phyloP scores from a whole-genome alignment of 2,329 filamentous ascomycete genomes.

The Verticillium isaacii region DNA sequence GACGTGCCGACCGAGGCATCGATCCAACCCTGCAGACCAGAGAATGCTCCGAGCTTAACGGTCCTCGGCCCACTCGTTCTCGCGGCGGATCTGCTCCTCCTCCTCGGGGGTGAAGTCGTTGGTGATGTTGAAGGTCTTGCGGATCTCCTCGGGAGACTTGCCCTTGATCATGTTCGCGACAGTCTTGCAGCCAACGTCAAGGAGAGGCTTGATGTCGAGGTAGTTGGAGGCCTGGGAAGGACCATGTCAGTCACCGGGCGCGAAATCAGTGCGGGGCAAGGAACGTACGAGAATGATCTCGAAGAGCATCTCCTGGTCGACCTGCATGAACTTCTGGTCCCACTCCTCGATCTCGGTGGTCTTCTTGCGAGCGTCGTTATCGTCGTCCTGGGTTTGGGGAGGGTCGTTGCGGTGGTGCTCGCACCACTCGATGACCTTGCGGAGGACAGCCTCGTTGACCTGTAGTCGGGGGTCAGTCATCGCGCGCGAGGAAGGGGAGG shows the following conservation, averaged over 20 bases:
- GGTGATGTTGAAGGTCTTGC: conserved; percentile 99
- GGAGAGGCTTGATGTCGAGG: conserved; percentile 95
- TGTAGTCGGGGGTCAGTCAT: conserved; percentile 23
- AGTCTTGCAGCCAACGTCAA: conserved; percentile 98
- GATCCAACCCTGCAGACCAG: background rate
- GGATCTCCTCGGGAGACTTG: conserved; percentile 98
- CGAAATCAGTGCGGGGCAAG: background rate
- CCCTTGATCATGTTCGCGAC: conserved; percentile 99
- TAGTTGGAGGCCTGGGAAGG: conserved; percentile 84
- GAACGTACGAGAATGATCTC: conserved; percentile 88
- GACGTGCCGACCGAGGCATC: background rate
- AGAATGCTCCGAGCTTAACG: conserved; percentile 39
- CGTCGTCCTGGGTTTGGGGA: conserved; percentile 74
- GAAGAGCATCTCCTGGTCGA: conserved; percentile 99
- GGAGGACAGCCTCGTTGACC: conserved; percentile 89
- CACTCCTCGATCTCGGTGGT: conserved; percentile 99
- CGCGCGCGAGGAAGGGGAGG: conserved; percentile 5
- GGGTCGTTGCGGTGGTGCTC: conserved; percentile 91
- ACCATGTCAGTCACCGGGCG: background rate
- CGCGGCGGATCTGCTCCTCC: conserved; percentile 92
- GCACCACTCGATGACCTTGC: conserved; percentile 98
- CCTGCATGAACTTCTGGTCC: conserved; percentile 99
- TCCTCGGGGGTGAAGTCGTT: conserved; percentile 99
- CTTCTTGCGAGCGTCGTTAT: conserved; percentile 93
- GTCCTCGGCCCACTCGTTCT: conserved; percentile 91